Evolutionary conservation across 2,329 filamentous ascomycete species (phyloP).

Genomic region (Pleomassaria siparia): DNA sequence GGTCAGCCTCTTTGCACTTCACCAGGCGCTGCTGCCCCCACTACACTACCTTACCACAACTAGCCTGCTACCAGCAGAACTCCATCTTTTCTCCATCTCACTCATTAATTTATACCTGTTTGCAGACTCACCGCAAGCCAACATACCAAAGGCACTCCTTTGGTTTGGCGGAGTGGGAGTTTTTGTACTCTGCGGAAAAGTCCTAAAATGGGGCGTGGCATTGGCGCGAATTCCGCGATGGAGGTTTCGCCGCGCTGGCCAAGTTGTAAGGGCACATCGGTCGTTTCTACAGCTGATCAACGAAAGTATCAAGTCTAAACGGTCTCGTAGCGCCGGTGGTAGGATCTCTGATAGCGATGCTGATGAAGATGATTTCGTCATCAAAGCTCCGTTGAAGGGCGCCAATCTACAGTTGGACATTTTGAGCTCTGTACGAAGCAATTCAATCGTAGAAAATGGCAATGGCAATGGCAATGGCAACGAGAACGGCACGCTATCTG

Average conservation of each 20-base stretch:
- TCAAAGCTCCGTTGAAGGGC: slow-evolving; percentile 24
- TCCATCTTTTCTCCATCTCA: slow-evolving; percentile 80
- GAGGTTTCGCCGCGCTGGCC: slow-evolving; percentile 70
- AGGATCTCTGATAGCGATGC: slow-evolving; percentile 47
- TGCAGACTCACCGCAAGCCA: slow-evolving; percentile 61
- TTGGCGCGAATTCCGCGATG: slow-evolving; percentile 88
- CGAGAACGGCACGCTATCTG: slow-evolving; percentile 27
- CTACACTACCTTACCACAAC: slow-evolving; percentile 83
- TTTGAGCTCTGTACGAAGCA: slow-evolving; percentile 21
- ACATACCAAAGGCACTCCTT: slow-evolving; percentile 47
- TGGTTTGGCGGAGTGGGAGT: slow-evolving; percentile 70
- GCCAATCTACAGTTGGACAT: slow-evolving; percentile 32
- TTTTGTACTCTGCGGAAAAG: slow-evolving; percentile 70
- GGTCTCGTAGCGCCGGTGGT: slow-evolving; percentile 20
- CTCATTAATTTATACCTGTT: slow-evolving; percentile 81
- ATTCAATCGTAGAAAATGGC: slow-evolving; percentile 12
- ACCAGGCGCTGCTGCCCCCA: slow-evolving; percentile 72
- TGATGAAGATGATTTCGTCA: slow-evolving; percentile 45
- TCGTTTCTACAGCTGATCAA: slow-evolving; percentile 47
- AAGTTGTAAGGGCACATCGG: slow-evolving; percentile 46
- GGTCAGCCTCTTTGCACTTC: slow-evolving; percentile 75
- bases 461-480: slow-evolving; percentile 19
- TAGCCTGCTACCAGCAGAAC: slow-evolving; percentile 81
- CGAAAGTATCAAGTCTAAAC: slow-evolving; percentile 33
- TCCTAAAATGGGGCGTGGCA: slow-evolving; percentile 80